Evolutionary conservation across 2,329 filamentous ascomycete genomes (phyloP).

Genomic region (Neophaeococcomyces mojaviensis): DNA sequence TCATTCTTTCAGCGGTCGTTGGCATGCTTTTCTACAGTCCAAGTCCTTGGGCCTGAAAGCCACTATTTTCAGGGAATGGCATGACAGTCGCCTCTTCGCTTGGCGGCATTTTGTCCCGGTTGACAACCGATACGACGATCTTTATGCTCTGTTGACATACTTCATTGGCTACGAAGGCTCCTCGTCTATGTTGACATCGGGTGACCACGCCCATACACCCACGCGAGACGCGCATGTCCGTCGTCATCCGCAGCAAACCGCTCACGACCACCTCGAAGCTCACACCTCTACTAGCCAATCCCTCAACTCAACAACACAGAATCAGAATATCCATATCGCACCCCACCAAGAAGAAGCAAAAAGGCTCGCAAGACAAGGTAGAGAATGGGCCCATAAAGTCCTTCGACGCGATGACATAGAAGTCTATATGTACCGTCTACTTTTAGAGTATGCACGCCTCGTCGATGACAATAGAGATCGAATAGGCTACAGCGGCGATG

Average conservation of each 20-base stretch:
- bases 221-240: too few relatives aligned
- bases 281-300: not conserved
- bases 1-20: conserved; percentile 35
- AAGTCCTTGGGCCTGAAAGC: conserved; percentile 46
- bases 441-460: conserved; percentile 54
- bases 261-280: not conserved
- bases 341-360: conserved; percentile 29
- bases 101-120: conserved; percentile 49
- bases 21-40: conserved; percentile 38
- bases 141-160: conserved; percentile 45
- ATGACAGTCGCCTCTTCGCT: conserved; percentile 43
- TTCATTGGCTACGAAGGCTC: conserved; percentile 37
- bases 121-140: conserved; percentile 44
- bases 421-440: conserved; percentile 38
- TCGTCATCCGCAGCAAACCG: not conserved
- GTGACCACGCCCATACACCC: too few relatives aligned
- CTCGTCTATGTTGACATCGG: conserved; percentile 6
- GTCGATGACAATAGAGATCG: conserved; percentile 55
- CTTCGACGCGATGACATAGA: conserved; percentile 52
- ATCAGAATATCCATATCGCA: conserved; percentile 25
- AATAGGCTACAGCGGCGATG: conserved; percentile 47
- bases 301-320: not conserved
- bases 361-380: conserved; percentile 28
- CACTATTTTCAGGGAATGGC: conserved; percentile 49
- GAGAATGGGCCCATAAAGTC: conserved; percentile 32